Conservation (phyloP, 2,329 filamentous ascomycete genomes). For the Blastomyces parvus region DNA sequence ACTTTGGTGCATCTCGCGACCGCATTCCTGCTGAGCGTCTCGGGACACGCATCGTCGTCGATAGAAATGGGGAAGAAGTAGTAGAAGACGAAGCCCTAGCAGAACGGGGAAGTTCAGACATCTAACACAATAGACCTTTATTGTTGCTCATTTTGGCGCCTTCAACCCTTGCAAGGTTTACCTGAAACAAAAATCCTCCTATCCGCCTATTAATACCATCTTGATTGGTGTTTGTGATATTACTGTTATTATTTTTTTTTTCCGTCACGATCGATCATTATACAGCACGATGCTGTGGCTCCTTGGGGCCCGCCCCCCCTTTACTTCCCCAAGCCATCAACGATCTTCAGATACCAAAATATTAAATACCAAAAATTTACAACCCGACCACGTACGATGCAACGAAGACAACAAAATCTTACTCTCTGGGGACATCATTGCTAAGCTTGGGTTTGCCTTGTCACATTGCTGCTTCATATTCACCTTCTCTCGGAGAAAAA, state of each 20-base stretch:
- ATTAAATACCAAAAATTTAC: neutral
- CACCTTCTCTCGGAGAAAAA: neutral
- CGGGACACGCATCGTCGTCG: slow-evolving; percentile 59
- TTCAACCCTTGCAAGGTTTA: neutral
- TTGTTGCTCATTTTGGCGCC: neutral
- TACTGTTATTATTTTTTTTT: neutral
- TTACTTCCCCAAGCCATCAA: neutral
- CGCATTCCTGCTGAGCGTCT: slow-evolving; percentile 68
- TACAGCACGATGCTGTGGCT: neutral
- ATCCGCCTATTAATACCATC: neutral
- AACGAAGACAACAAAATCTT: neutral
- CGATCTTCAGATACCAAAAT: neutral
- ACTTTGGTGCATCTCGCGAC: slow-evolving; percentile 90
- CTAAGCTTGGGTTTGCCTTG: slow-evolving; percentile 29
- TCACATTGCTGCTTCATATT: neutral
- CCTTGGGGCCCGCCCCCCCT: neutral
- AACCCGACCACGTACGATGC: neutral
- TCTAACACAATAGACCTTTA: neutral
- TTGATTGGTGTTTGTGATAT: neutral
- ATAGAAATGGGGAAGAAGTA: slow-evolving; percentile 33
- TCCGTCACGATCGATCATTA: neutral
- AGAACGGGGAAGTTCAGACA: slow-evolving; percentile 5
- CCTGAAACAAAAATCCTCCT: neutral
- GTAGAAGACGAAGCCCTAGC: slow-evolving; percentile 26
- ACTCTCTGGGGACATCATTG: slow-evolving; percentile 17